Base-by-base conservation (phyloP, 164 flowering plant species). In the Akebia trifoliata region DNA sequence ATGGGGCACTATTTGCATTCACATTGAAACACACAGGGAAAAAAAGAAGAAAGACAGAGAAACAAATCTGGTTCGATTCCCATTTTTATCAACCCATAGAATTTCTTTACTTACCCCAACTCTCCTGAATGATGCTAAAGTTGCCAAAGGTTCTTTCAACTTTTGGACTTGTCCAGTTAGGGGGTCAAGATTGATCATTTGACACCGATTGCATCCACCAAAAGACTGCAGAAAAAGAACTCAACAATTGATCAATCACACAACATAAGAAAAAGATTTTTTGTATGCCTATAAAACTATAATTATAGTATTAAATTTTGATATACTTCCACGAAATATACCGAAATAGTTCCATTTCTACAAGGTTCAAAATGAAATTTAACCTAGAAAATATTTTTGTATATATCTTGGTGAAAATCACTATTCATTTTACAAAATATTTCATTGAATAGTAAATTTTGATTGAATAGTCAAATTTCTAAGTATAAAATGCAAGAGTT, bases 171-270 rank as follows among this genome's bases (percentile, higher is more conserved):
- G 67, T 40, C 77, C 86, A 6, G 59, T 68, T 44, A 59, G 54
- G 36, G 64, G 57, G 48, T 56, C 69, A 39, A 81, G 50, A 65
- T 90, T 87, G 70, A 90, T 83, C 90, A 90, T 83, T 63, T 93
- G 86, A 72, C 97, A 93, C 29, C 97, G 92, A 60, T 86, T 90
- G 81, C 99, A 90, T 59, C 99, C 97, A 60, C 97, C 99, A 46
- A 90, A 44, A 4, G 90, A 85, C 98, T 92, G 73, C 54, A 64
- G n/a, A 50, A 50, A 59, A 56, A 57, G 6, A 32, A 37, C 18
- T 47, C 44, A 36, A 38, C 0, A 4, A 18, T 9, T 25, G 17
- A 57, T 35, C 31, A 11, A 40, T 55, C 21, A 36, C 21, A 48
- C 25, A 12, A 37, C 30, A 43, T 38, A 7, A 12, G 24, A 47